Conservation (phyloP, 2,329 filamentous ascomycete genomes). For the Cladorrhinum sp. region DNA sequence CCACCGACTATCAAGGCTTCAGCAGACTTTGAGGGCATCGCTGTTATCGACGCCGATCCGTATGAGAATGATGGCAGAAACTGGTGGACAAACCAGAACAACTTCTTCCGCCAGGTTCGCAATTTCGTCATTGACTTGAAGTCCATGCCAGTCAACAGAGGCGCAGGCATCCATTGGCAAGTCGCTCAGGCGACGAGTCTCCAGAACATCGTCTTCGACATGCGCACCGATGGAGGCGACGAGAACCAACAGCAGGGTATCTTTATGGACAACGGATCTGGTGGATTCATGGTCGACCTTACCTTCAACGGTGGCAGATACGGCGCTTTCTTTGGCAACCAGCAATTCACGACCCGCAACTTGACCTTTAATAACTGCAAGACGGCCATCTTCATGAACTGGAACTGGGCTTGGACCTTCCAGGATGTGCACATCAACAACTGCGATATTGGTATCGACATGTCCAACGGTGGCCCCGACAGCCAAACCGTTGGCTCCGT, state of each 20-base stretch:
- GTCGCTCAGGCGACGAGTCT: conserved; percentile 79
- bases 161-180: conserved; percentile 79
- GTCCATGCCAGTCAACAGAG: conserved; percentile 55
- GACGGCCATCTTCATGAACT: conserved; percentile 84
- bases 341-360: conserved; percentile 85
- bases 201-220: conserved; percentile 79
- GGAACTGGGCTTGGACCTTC: conserved; percentile 86
- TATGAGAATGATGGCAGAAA: conserved; percentile 68
- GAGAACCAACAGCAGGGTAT: conserved; percentile 71
- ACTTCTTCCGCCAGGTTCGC: conserved; percentile 80
- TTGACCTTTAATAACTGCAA: conserved; percentile 77
- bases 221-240: conserved; percentile 63
- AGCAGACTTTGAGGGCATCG: conserved; percentile 75
- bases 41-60: conserved; percentile 83
- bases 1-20: conserved; percentile 74
- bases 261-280: conserved; percentile 82
- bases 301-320: conserved; percentile 78
- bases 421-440: conserved; percentile 73
- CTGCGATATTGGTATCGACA: conserved; percentile 73
- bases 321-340: conserved; percentile 77
- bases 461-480: conserved; percentile 62
- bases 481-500: conserved; percentile 80
- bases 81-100: conserved; percentile 78
- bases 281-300: conserved; percentile 79
- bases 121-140: conserved; percentile 80